A percentile compares a stretch with the other conserved stretches of the same genome.
Conservation (phyloP, 768 basidiomycete species). For the Leccinum uliginosum region DNA sequence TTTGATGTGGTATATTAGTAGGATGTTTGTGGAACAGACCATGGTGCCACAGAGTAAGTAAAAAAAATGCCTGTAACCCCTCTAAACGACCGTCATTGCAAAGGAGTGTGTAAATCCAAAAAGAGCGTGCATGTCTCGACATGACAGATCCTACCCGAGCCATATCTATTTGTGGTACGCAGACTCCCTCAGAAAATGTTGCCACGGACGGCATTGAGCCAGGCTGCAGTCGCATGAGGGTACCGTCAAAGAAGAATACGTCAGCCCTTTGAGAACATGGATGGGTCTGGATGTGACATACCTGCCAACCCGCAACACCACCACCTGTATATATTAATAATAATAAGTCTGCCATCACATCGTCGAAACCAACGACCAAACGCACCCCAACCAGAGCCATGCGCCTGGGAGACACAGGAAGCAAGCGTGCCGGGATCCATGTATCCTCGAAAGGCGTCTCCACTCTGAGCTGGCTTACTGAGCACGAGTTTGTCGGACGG, state of each 20-base stretch:
- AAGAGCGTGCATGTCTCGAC: too few species aligned
- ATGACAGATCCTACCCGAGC: too few species aligned
- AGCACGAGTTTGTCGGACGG: slow-evolving; percentile 66
- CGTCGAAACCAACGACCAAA: background rate
- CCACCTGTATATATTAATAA: too few species aligned
- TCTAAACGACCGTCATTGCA: too few species aligned
- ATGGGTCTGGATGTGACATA: background rate
- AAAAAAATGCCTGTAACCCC: too few species aligned
- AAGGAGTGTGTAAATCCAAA: too few species aligned
- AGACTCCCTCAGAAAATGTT: background rate
- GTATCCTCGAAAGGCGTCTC: slow-evolving; percentile 22
- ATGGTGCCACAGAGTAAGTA: too few species aligned
- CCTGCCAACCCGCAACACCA: slow-evolving; percentile 38
- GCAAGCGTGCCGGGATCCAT: slow-evolving; percentile 55
- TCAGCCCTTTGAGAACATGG: background rate
- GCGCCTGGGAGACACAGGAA: slow-evolving; percentile 53
- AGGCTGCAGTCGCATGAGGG: slow-evolving; percentile 33
- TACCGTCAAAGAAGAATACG: slow-evolving; percentile 18
- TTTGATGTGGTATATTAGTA: too few species aligned
- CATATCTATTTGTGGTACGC: too few species aligned
- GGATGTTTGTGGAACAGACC: too few species aligned
- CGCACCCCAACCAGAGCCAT: slow-evolving; percentile 13
- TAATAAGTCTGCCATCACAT: background rate
- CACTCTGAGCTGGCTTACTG: slow-evolving; percentile 54
- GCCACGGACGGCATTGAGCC: slow-evolving; percentile 28